A percentile compares a stretch with the other conserved stretches of the same genome.
phyloP scores from a whole-genome alignment of 176 grass and related monocot genomes.

The Aegilops tauschii region DNA sequence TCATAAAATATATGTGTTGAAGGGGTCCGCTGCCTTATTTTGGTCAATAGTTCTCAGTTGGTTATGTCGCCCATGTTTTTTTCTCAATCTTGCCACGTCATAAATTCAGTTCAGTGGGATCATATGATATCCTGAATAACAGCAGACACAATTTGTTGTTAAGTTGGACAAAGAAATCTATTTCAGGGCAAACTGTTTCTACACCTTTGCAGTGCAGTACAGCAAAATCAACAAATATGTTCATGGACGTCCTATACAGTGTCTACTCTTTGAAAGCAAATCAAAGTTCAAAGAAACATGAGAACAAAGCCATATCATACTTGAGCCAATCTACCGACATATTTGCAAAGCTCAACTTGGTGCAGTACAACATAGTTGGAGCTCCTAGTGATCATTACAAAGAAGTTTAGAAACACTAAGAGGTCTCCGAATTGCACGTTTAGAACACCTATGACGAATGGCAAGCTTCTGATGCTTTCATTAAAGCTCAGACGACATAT shows the following conservation, averaged over 20 bases:
- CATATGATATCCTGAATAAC: background rate
- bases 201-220: background rate
- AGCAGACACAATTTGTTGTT: background rate
- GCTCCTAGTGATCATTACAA: conserved; percentile 18
- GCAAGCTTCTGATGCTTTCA: conserved; percentile 20
- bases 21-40: no score
- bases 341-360: conserved; percentile 7
- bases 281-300: background rate
- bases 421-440: background rate
- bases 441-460: conserved; percentile 7
- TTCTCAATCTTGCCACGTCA: no score
- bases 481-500: background rate
- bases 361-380: background rate
- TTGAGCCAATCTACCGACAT: conserved; percentile 14
- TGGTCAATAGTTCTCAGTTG: no score
- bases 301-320: background rate
- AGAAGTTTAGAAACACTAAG: background rate
- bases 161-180: background rate
- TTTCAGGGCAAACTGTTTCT: background rate
- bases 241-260: background rate
- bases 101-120: no score
- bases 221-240: background rate
- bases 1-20: no score
- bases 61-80: no score
- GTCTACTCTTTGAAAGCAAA: background rate